Percentiles rank a stretch among this genome's conserved stretches.
Evolutionary conservation across 2,329 filamentous ascomycete genomes (phyloP).

Genomic region (Phialophora tarda): DNA sequence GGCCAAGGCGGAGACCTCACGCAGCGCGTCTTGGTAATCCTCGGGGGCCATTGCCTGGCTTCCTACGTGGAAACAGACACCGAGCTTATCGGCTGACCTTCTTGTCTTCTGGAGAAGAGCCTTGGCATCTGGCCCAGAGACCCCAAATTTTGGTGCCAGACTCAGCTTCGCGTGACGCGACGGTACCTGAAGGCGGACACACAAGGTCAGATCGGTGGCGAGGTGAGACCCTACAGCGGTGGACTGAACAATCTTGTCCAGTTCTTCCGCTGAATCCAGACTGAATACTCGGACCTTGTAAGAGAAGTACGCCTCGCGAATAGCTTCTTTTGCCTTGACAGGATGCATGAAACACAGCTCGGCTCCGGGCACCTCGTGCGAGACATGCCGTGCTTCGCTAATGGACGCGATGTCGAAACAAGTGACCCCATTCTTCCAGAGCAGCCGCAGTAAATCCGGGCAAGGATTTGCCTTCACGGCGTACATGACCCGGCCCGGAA

Average conservation of each 20-base stretch:
- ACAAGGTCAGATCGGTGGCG: conserved; percentile 2
- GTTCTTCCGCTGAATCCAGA: not conserved
- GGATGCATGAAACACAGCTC: conserved; percentile 20
- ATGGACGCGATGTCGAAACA: conserved; percentile 15
- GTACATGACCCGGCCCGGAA: conserved; percentile 4
- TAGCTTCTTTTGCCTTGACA: conserved; percentile 14
- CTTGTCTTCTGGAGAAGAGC: not conserved
- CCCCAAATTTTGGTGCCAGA: conserved; percentile 12
- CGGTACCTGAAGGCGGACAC: conserved; percentile 3
- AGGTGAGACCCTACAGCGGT: not conserved
- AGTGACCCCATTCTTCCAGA: conserved; percentile 5
- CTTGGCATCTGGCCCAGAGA: not conserved
- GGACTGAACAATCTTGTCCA: conserved; percentile 12
- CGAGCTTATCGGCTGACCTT: not conserved
- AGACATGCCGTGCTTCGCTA: conserved; percentile 3
- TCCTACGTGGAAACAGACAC: conserved; percentile 19
- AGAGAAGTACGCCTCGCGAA: conserved; percentile 9
- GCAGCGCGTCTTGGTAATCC: conserved; percentile 6
- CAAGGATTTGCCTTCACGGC: conserved; percentile 20
- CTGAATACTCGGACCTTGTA: conserved; percentile 9
- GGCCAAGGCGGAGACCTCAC: not conserved
- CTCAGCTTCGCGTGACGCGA: conserved; percentile 8
- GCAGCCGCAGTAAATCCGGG: not conserved
- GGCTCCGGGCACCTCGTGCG: not conserved
- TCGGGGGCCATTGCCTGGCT: conserved; percentile 7